phyloP scores from a whole-genome alignment of 768 basidiomycete species.

The Coprinopsis cinerea region DNA sequence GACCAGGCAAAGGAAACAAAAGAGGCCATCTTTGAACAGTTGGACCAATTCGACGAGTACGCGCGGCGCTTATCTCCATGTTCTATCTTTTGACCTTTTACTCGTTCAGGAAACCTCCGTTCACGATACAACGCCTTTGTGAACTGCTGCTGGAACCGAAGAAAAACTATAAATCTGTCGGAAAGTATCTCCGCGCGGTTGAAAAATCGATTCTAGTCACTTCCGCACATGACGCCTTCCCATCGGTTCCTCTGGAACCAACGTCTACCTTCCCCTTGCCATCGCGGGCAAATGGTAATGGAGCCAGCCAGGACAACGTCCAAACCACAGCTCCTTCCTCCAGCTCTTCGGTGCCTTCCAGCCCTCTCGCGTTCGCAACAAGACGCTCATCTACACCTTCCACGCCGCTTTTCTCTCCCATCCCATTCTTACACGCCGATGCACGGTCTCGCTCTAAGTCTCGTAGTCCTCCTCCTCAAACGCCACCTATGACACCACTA shows the following conservation, averaged over 20 bases:
- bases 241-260: no score
- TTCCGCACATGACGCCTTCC: constrained; percentile 71
- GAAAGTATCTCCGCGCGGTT: constrained; percentile 85
- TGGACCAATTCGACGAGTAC: constrained; percentile 74
- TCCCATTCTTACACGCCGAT: constrained; percentile 81
- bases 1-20: constrained; percentile 57
- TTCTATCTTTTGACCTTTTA: constrained; percentile 6
- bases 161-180: constrained; percentile 67
- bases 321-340: neutral
- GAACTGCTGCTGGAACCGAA: constrained; percentile 70
- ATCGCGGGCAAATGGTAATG: neutral
- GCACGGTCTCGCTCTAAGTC: constrained; percentile 50
- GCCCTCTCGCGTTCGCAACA: constrained; percentile 36
- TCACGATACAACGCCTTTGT: constrained; percentile 86
- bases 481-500: constrained; percentile 73
- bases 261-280: no score
- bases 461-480: constrained; percentile 20
- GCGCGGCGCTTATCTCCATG: constrained; percentile 18
- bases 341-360: constrained; percentile 19
- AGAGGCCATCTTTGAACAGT: constrained; percentile 49
- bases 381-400: constrained; percentile 47
- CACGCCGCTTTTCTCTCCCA: constrained; percentile 83
- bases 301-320: neutral
- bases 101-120: constrained; percentile 53
- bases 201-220: constrained; percentile 82